These are phyloP conservation scores for Rhizopogon roseolus DNA, from an alignment of 768 basidiomycete genomes.

Conservation along the genomic window DNA sequence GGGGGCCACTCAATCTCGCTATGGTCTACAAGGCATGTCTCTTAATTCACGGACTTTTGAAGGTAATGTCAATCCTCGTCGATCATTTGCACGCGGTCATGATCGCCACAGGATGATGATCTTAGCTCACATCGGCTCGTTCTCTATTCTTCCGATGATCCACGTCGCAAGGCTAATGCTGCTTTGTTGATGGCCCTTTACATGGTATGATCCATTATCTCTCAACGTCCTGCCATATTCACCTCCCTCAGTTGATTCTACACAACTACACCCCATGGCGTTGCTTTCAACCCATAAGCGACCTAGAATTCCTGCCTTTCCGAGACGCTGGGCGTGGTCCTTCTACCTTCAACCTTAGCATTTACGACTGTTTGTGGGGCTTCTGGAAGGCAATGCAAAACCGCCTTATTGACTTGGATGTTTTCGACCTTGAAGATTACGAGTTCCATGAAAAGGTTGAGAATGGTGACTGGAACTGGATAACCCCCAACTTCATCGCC, in stretches of 20 bases:
- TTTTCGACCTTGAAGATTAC: conserved; percentile 90
- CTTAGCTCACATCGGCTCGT: conserved; percentile 71
- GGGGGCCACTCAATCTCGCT: conserved; percentile 89
- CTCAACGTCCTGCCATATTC: conserved; percentile 9
- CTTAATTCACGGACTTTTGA: conserved; percentile 82
- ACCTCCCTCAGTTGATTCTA: conserved; percentile 76
- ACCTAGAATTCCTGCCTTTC: conserved; percentile 92
- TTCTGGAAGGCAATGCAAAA: conserved; percentile 90
- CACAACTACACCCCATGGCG: conserved; percentile 88
- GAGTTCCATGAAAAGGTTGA: conserved; percentile 94
- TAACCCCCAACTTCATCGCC: conserved; percentile 88
- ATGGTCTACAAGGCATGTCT: conserved; percentile 94
- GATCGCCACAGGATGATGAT: conserved; percentile 58
- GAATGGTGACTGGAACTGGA: conserved; percentile 95
- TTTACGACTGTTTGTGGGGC: conserved; percentile 89
- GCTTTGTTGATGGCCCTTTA: conserved; percentile 93
- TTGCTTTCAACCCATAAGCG: conserved; percentile 90
- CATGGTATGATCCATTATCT: conserved; percentile 52
- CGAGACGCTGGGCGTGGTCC: conserved; percentile 91
- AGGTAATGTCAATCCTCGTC: conserved; percentile 42
- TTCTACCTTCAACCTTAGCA: conserved; percentile 88
- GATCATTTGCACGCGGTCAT: conserved; percentile 20
- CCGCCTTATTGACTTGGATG: conserved; percentile 89
- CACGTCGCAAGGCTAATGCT: conserved; percentile 87
- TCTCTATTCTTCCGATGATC: conserved; percentile 84